Conservation (phyloP, 1,284 basidiomycete species). For the Veloporphyrellus conicus region DNA sequence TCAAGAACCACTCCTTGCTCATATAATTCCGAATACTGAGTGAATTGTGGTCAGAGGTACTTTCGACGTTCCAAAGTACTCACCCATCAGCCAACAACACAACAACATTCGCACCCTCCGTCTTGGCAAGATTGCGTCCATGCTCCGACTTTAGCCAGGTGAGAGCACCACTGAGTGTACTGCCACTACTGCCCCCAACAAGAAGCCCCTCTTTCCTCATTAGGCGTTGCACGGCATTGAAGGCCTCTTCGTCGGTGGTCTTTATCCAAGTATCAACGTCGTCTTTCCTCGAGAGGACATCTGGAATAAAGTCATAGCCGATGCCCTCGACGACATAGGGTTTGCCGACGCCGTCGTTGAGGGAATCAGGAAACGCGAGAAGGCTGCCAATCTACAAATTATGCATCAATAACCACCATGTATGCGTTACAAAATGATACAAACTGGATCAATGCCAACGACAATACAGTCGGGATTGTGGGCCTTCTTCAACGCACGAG, state of each 20-base stretch:
- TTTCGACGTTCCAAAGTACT: conserved; percentile 24
- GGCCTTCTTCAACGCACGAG: conserved; percentile 74
- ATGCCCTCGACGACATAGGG: conserved; percentile 90
- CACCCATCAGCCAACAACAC: conserved; percentile 87
- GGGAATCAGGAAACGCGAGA: conserved; percentile 66
- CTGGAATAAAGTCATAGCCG: conserved; percentile 89
- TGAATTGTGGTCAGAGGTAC: background rate
- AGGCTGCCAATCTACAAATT: conserved; percentile 73
- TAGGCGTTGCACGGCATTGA: conserved; percentile 69
- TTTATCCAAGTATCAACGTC: conserved; percentile 82
- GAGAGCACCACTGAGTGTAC: conserved; percentile 75
- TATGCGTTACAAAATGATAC: conserved; percentile 25
- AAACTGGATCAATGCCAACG: conserved; percentile 87
- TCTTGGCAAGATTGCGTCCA: conserved; percentile 65
- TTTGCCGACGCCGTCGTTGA: conserved; percentile 54
- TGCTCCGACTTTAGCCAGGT: conserved; percentile 70
- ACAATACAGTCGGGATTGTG: conserved; percentile 70
- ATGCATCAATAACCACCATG: background rate
- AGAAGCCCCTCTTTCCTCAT: conserved; percentile 87
- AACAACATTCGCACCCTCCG: conserved; percentile 81
- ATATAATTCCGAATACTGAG: conserved; percentile 90
- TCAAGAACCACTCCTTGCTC: conserved; percentile 84
- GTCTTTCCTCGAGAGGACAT: conserved; percentile 62
- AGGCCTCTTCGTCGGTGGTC: conserved; percentile 78
- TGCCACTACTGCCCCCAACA: conserved; percentile 90